phyloP scores from a whole-genome alignment of 805 yeast genomes.

The Wilhelminamyces savonicus region DNA sequence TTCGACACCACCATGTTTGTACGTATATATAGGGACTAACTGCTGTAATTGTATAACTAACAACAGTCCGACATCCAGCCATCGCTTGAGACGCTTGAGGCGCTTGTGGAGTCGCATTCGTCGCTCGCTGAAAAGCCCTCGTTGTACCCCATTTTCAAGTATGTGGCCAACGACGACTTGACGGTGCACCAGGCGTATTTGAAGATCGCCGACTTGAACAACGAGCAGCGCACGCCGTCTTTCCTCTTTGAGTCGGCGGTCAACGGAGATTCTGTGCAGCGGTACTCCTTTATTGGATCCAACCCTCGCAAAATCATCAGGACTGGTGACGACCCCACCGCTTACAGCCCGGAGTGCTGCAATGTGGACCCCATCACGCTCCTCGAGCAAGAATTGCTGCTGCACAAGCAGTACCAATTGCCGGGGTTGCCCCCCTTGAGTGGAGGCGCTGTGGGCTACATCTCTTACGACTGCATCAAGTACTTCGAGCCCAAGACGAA shows the following conservation, averaged over 20 bases:
- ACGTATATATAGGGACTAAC: conserved; percentile 8
- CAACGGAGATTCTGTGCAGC: conserved; percentile 81
- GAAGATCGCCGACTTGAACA: conserved; percentile 64
- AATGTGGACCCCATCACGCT: conserved; percentile 76
- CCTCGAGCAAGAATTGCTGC: conserved; percentile 67
- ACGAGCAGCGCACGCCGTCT: conserved; percentile 50
- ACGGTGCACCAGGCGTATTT: conserved; percentile 90
- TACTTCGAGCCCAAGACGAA: conserved; percentile 93
- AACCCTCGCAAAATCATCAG: conserved; percentile 75
- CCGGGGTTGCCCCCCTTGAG: conserved; percentile 80
- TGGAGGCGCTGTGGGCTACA: conserved; percentile 96
- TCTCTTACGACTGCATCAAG: conserved; percentile 93
- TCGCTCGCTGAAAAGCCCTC: not conserved
- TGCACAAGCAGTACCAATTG: conserved; percentile 61
- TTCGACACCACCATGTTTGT: conserved; percentile 14
- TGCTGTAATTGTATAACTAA: conserved; percentile 1
- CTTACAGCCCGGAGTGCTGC: conserved; percentile 16
- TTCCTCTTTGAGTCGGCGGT: conserved; percentile 85
- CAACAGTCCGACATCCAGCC: conserved; percentile 29
- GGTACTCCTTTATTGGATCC: conserved; percentile 88
- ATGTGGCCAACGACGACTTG: conserved; percentile 66
- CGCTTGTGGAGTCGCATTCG: conserved; percentile 15
- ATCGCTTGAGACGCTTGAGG: conserved; percentile 21
- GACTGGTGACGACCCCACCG: conserved; percentile 62
- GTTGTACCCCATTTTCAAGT: conserved; percentile 73